These are phyloP conservation scores for Silene noctiflora DNA, from an alignment of 179 eudicot genomes.

Conservation along the genomic window DNA sequence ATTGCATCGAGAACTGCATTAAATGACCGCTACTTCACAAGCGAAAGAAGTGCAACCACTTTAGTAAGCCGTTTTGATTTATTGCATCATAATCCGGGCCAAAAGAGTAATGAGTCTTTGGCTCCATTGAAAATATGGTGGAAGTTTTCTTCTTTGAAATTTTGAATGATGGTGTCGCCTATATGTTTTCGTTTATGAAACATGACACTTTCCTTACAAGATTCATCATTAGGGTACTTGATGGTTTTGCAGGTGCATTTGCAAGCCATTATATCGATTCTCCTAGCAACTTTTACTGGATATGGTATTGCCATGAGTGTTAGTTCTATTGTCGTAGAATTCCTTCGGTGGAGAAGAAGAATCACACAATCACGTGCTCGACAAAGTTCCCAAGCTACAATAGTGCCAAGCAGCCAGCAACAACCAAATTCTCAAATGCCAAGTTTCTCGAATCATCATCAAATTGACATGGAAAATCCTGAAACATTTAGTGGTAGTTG, in stretches of 20 bases:
- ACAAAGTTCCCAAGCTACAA: conserved; percentile 2
- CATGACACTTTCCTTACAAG: not conserved
- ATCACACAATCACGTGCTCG: conserved; percentile 5
- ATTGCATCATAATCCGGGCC: no score
- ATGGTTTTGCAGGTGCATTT: conserved; percentile 32
- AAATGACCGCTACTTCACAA: no score
- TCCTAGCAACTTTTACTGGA: conserved; percentile 36
- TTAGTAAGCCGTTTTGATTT: no score
- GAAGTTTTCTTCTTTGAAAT: no score
- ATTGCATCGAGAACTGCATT: no score
- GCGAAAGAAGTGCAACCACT: no score
- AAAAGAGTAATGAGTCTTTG: no score
- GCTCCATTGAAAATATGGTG: no score
- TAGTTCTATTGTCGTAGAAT: conserved; percentile 26
- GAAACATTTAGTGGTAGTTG: conserved; percentile 27
- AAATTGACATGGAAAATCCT: conserved; percentile 20
- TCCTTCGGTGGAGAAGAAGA: conserved; percentile 30
- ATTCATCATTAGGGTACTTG: not conserved
- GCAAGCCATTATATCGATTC: conserved; percentile 33
- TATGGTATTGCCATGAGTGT: conserved; percentile 36
- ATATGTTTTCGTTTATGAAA: not conserved
- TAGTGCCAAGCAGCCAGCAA: not conserved
- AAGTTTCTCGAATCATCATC: conserved; percentile 16
- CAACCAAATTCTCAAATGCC: conserved; percentile 15
- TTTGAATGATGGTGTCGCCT: not conserved